Conservation (phyloP, 2,329 filamentous ascomycete species). For the Rhynchosporium graminicola region DNA sequence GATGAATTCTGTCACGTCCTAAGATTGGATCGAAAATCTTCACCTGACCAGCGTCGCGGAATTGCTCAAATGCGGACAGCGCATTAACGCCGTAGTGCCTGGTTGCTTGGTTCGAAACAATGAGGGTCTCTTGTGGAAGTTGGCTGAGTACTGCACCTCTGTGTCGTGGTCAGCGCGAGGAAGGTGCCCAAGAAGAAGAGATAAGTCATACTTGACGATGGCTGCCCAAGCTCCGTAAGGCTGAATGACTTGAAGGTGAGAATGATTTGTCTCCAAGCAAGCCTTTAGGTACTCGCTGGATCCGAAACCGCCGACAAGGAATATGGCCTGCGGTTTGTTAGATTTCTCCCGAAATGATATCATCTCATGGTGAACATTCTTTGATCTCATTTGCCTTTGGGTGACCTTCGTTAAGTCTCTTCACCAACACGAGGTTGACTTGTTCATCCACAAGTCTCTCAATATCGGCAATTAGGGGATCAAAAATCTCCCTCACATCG, state of each 20-base stretch:
- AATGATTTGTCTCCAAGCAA: conserved; percentile 43
- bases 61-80: neutral
- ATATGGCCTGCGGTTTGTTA: conserved; percentile 35
- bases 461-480: conserved; percentile 46
- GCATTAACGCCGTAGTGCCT: conserved; percentile 32
- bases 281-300: conserved; percentile 39
- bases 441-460: conserved; percentile 46
- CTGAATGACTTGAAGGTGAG: conserved; percentile 31
- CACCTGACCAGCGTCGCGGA: conserved; percentile 17
- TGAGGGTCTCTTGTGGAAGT: conserved; percentile 20
- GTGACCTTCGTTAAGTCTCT: conserved; percentile 41
- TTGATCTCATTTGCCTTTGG: conserved; percentile 46
- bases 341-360: neutral
- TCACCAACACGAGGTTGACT: conserved; percentile 45
- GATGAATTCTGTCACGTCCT: neutral
- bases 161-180: neutral
- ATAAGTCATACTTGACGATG: conserved; percentile 29
- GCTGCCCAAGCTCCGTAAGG: conserved; percentile 31
- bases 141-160: conserved; percentile 32
- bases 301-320: conserved; percentile 35
- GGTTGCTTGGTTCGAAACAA: conserved; percentile 28
- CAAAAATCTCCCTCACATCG: conserved; percentile 57
- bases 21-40: conserved; percentile 6
- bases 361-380: conserved; percentile 34
- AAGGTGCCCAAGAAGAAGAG: neutral